These are phyloP conservation scores for Termitomyces sp. DNA, from an alignment of 768 basidiomycete species.

Conservation along the genomic window DNA sequence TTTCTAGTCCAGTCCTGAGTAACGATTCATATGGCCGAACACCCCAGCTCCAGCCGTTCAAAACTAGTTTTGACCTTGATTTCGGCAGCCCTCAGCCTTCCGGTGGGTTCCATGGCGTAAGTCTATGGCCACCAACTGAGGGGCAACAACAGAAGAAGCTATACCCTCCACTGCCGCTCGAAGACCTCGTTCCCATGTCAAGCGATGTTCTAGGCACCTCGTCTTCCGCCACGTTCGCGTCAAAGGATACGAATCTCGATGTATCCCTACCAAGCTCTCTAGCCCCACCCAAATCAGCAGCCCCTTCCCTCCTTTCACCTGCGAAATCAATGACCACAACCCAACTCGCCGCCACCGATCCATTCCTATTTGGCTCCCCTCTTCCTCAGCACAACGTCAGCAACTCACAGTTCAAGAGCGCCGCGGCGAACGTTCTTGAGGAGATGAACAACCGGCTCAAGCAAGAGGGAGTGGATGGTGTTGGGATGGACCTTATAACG, in stretches of 20 bases:
- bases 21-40: constrained; percentile 33
- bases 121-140: constrained; percentile 28
- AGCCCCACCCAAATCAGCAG: background rate
- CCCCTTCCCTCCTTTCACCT: constrained; percentile 2
- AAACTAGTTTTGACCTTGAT: constrained; percentile 66
- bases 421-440: constrained; percentile 68
- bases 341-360: constrained; percentile 25
- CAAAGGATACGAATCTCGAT: constrained; percentile 16
- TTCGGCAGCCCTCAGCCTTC: constrained; percentile 47
- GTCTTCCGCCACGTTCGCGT: constrained; percentile 2
- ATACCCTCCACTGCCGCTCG: constrained; percentile 37
- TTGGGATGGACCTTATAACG: constrained; percentile 43
- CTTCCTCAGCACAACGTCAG: constrained; percentile 59
- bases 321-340: constrained; percentile 18
- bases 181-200: constrained; percentile 21
- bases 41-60: constrained; percentile 62
- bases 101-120: constrained; percentile 17
- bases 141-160: constrained; percentile 20
- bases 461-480: constrained; percentile 48
- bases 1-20: constrained; percentile 30
- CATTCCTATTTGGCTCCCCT: constrained; percentile 80
- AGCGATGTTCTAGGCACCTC: constrained; percentile 15
- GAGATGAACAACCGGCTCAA: constrained; percentile 79
- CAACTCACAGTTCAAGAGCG: constrained; percentile 61
- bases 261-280: constrained; percentile 34